Percentiles rank a stretch among this genome's conserved stretches.
phyloP scores from a whole-genome alignment of 768 basidiomycete species.

The Nidularia pulvinata region DNA sequence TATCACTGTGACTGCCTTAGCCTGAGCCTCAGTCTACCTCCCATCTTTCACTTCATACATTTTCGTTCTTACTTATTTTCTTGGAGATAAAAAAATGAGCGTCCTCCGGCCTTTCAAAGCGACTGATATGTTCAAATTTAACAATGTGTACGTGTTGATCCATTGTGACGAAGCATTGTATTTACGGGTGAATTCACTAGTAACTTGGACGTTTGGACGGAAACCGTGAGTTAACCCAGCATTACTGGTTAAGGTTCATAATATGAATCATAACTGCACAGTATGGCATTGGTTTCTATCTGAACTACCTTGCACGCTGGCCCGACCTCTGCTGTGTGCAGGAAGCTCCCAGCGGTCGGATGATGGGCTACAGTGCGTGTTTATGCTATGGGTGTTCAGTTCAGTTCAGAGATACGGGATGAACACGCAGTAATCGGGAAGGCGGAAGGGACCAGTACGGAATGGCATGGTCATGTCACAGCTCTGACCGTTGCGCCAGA shows the following conservation, averaged over 20 bases:
- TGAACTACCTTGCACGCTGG: slow-evolving; percentile 89
- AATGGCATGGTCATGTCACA: slow-evolving; percentile 96
- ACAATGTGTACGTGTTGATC: slow-evolving; percentile 67
- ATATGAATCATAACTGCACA: slow-evolving; percentile 19
- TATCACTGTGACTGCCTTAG: too few relatives aligned
- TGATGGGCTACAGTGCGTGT: slow-evolving; percentile 91
- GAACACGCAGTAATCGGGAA: slow-evolving; percentile 81
- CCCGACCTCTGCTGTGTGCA: slow-evolving; percentile 88
- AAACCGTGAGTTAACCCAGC: slow-evolving; percentile 65
- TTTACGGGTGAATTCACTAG: slow-evolving; percentile 30
- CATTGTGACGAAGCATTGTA: not conserved
- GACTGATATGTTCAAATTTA: slow-evolving; percentile 90
- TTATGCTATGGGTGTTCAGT: not conserved
- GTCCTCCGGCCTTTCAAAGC: slow-evolving; percentile 85
- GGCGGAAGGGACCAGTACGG: slow-evolving; percentile 72
- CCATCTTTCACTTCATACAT: slow-evolving; percentile 42
- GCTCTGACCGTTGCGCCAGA: slow-evolving; percentile 94
- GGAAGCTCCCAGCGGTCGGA: slow-evolving; percentile 75
- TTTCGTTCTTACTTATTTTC: slow-evolving; percentile 64
- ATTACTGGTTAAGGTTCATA: not conserved
- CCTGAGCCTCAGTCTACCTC: slow-evolving; percentile 39
- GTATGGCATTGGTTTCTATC: slow-evolving; percentile 90
- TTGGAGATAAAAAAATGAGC: slow-evolving; percentile 80
- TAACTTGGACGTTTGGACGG: slow-evolving; percentile 96
- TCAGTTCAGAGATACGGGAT: too few relatives aligned